These are phyloP conservation scores for Wallemia mellicola DNA, from an alignment of 1,284 basidiomycete genomes.

Conservation along the genomic window DNA sequence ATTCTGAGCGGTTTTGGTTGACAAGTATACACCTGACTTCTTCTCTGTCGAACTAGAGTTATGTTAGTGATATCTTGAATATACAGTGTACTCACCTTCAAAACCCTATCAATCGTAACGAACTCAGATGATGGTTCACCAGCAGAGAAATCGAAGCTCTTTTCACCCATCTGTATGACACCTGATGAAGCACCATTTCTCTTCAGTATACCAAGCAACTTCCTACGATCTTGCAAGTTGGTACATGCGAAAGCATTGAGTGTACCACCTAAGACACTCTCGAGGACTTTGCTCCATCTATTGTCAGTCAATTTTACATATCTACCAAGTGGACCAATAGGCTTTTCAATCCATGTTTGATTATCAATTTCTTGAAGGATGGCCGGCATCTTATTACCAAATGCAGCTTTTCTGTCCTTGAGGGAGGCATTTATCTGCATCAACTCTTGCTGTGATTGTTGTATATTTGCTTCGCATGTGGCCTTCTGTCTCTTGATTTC, in stretches of 20 bases:
- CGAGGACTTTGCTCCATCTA: slow-evolving; percentile 35
- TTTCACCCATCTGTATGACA: not conserved
- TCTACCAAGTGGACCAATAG: slow-evolving; percentile 61
- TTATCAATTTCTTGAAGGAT: slow-evolving; percentile 28
- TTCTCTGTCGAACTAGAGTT: too few species aligned
- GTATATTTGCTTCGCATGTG: slow-evolving; percentile 3
- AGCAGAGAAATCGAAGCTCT: slow-evolving; percentile 9
- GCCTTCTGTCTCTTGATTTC: not conserved
- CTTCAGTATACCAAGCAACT: slow-evolving; percentile 32
- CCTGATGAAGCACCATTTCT: slow-evolving; percentile 23
- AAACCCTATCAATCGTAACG: slow-evolving; percentile 50
- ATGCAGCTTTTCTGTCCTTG: slow-evolving; percentile 24
- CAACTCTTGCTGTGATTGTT: slow-evolving; percentile 2
- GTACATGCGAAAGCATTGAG: slow-evolving; percentile 53
- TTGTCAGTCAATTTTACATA: slow-evolving; percentile 42
- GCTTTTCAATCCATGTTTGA: slow-evolving; percentile 34
- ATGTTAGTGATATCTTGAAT: too few species aligned
- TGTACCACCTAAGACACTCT: slow-evolving; percentile 28
- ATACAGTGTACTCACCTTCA: too few species aligned
- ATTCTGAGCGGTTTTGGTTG: slow-evolving; percentile 41
- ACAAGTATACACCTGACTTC: slow-evolving; percentile 55
- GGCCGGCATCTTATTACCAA: slow-evolving; percentile 12
- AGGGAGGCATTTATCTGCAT: slow-evolving; percentile 8
- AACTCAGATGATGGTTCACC: slow-evolving; percentile 28
- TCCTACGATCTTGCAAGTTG: slow-evolving; percentile 30